Evolutionary conservation across 2,329 filamentous ascomycete genomes (phyloP), one percentile per base, ranked within the genome.

Genomic region (Xylogone sp.): DNA sequence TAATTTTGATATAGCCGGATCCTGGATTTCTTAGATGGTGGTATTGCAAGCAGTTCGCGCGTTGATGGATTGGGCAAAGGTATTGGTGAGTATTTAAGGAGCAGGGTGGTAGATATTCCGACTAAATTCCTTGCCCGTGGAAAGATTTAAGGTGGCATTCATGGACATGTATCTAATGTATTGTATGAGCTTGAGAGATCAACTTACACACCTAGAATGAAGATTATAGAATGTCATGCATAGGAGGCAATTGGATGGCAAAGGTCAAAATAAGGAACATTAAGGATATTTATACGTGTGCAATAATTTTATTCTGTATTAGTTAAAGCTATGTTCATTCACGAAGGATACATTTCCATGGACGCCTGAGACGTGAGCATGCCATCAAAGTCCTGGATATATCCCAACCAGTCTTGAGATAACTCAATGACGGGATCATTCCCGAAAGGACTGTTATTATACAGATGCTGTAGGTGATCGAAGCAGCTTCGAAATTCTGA

Each of bases 401-500:
- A 55, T 27, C 48, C 50, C n/a, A 66, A 53, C 65, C 65, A 68
- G 42, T 68, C 65, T 42, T 68, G 65, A n/a, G 62, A 65, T 5
- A 68, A 51, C 39, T 66, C 59, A 46, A 61, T 61, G 24, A 66
- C 59, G 1, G 63, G 61, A 42, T 65, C 61, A 45, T 66, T 61
- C 12, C 61, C 56, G 45, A 60, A 60, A 10, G 58, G 55, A n/a
- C n/a, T n/a, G 48, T 59, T 57, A 12, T 59, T 58, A 42, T 65
- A 62, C 10, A 67, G 42, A 51, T 66, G 59, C 12, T 50, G 48
- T 9, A 50, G 21, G 31, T 53, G 51, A 10, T 65, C 65, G 50
- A 71, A 72, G 46, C 70, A 72, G 18, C 71, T 69, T 2, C 68
- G 56, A 21, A 73, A 64, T 1, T 68, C 70, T 13, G 60, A 67